Evolutionary conservation across 1,284 basidiomycete genomes (phyloP).

Genomic region (Pascua sp.): DNA sequence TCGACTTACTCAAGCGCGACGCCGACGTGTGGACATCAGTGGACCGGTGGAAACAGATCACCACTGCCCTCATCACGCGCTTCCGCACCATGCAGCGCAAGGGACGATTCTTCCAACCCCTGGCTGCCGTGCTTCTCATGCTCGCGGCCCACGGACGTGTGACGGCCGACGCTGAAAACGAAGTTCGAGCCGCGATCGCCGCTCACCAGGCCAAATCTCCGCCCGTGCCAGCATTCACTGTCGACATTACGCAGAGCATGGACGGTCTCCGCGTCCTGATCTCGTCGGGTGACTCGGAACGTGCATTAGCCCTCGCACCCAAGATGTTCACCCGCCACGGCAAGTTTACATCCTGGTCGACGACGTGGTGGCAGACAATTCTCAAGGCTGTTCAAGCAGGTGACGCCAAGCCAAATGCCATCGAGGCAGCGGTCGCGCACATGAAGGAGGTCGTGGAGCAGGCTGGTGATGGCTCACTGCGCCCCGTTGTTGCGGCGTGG

Average conservation of each 20-base stretch:
- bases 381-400: constrained; percentile 24
- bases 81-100: constrained; percentile 28
- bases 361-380: constrained; percentile 33
- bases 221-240: constrained; percentile 9
- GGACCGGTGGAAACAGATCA: constrained; percentile 40
- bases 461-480: constrained; percentile 17
- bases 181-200: constrained; percentile 25
- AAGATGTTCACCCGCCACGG: constrained; percentile 36
- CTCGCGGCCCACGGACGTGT: constrained; percentile 31
- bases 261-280: constrained; percentile 24
- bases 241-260: constrained; percentile 32
- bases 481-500: constrained; percentile 25
- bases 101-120: constrained; percentile 24
- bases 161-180: constrained; percentile 29
- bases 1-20: constrained; percentile 39
- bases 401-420: constrained; percentile 9
- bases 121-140: constrained; percentile 27
- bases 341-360: constrained; percentile 28
- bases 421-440: constrained; percentile 24
- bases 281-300: constrained; percentile 16
- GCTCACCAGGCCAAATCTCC: constrained; percentile 15
- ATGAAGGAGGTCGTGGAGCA: constrained; percentile 26
- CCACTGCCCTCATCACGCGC: constrained; percentile 36
- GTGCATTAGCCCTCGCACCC: constrained; percentile 20
- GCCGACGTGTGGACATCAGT: constrained; percentile 46